Conservation (phyloP, 805 yeast genomes). For the Candida chilensis region DNA sequence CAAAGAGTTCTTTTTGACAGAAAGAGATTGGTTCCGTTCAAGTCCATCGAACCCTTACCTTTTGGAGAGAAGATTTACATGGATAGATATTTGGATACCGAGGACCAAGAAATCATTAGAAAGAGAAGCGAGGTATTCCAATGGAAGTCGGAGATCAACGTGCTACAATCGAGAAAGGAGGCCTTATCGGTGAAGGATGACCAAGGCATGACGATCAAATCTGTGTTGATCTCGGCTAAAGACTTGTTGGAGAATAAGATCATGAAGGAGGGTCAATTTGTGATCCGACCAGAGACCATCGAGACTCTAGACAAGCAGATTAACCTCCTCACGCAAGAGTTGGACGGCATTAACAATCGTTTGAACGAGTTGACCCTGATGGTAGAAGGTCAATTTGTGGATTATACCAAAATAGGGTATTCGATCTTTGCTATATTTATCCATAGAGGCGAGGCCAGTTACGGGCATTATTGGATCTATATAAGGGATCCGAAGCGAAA, state of each 20-base stretch:
- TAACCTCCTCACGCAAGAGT: constrained; percentile 32
- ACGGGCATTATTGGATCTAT: constrained; percentile 96
- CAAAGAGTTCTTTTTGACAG: constrained; percentile 91
- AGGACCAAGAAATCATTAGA: constrained; percentile 39
- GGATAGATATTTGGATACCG: constrained; percentile 80
- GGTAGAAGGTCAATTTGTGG: constrained; percentile 53
- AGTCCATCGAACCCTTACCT: constrained; percentile 74
- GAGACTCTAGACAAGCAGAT: constrained; percentile 38
- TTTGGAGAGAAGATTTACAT: constrained; percentile 71
- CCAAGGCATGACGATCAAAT: constrained; percentile 38
- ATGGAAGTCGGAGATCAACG: constrained; percentile 50
- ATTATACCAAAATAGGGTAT: constrained; percentile 60
- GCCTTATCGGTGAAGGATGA: constrained; percentile 36
- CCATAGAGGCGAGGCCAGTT: constrained; percentile 92
- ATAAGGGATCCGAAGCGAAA: constrained; percentile 65
- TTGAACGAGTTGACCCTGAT: constrained; percentile 34
- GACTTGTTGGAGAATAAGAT: constrained; percentile 41
- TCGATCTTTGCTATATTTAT: constrained; percentile 86
- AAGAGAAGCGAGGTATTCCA: constrained; percentile 48
- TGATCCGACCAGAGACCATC: constrained; percentile 37
- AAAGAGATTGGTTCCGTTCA: constrained; percentile 62
- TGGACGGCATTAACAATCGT: constrained; percentile 27
- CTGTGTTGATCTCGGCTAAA: constrained; percentile 45
- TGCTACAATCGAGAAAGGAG: constrained; percentile 31
- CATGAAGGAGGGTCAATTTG: constrained; percentile 18